Evolutionary conservation across 2,329 filamentous ascomycete species (phyloP).

Genomic region (Colletotrichum viniferum): DNA sequence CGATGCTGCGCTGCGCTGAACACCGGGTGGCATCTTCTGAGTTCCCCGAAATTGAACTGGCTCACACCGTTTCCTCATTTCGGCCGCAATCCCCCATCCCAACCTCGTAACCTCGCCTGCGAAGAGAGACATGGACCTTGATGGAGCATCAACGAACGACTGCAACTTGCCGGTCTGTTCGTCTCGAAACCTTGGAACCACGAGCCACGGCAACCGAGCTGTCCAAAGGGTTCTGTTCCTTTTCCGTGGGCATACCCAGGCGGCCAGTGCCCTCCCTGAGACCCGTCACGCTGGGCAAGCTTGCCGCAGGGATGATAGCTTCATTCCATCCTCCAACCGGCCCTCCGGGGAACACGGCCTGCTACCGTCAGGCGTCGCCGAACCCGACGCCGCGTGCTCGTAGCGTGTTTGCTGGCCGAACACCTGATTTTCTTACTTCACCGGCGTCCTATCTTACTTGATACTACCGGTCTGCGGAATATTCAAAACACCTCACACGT

Average conservation of each 20-base stretch:
- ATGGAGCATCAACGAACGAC: neutral
- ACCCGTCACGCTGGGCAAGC: neutral
- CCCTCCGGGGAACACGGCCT: slow-evolving; percentile 11
- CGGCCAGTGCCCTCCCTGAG: slow-evolving; percentile 11
- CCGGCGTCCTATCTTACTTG: neutral
- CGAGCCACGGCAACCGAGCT: neutral
- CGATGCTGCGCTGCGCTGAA: neutral
- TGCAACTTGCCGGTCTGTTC: neutral
- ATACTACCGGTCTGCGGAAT: neutral
- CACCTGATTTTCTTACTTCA: neutral
- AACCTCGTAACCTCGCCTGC: neutral
- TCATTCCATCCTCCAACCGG: neutral
- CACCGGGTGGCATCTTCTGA: neutral
- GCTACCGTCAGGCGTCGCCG: neutral
- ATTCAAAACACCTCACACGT: neutral
- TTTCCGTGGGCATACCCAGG: neutral
- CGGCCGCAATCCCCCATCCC: neutral
- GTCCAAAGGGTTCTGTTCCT: slow-evolving; percentile 14
- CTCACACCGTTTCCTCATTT: neutral
- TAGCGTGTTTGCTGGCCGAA: neutral
- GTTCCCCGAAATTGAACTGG: neutral
- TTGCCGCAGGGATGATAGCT: slow-evolving; percentile 11
- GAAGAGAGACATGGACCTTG: neutral
- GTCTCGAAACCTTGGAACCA: slow-evolving; percentile 1
- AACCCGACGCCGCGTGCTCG: neutral